Base-by-base conservation (phyloP, 2,329 filamentous ascomycete genomes). In the Neofusicoccum parvum region DNA sequence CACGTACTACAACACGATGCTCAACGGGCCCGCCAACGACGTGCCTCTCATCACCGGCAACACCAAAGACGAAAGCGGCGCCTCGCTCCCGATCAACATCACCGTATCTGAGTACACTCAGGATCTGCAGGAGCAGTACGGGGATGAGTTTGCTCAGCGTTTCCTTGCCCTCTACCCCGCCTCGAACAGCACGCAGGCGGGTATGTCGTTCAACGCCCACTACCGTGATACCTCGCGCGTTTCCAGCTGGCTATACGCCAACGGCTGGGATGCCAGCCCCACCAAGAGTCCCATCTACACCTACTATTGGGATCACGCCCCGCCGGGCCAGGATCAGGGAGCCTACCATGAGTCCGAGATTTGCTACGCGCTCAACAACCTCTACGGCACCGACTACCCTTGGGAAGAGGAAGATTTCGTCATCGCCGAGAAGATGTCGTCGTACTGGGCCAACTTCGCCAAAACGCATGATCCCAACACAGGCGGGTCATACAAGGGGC, bases 51-150 rank as follows among this genome's bases (percentile, higher is more conserved):
- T 91, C 1, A 77, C 85, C 20, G 88, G 89, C 1, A 83, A 82
- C n/a, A 90, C 90, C 71, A 84, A 84, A 0, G 88, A 91, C 69
- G 89, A 91, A 72, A 70, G 66, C 48, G 89, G 87, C 0, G 85
- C 85, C 2, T 78, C 79, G 1, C 88, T 88, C 66, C 83, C 80
- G 0, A 81, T 82, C 1, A 76, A 72, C 11, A 85, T 80, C 15
- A 80, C 88, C 67, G 45, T 63, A 34, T 82, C 79, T 20, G 79
- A 87, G 64, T 84, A 87, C 70, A 73, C 77, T 51, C 70, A 74
- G 12, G 78, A 76, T 62, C 72, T 85, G 51, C 54, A 43, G 12
- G 68, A 67, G 2, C 70, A 69, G 41, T 65, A 65, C n/a, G 68
- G 69, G 39, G n/a, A 43, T 20, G 50, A 65, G 9, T 75, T 74